Evolutionary conservation across 139 green algal species (phyloP).

Genomic region (Chloropicon primus): DNA sequence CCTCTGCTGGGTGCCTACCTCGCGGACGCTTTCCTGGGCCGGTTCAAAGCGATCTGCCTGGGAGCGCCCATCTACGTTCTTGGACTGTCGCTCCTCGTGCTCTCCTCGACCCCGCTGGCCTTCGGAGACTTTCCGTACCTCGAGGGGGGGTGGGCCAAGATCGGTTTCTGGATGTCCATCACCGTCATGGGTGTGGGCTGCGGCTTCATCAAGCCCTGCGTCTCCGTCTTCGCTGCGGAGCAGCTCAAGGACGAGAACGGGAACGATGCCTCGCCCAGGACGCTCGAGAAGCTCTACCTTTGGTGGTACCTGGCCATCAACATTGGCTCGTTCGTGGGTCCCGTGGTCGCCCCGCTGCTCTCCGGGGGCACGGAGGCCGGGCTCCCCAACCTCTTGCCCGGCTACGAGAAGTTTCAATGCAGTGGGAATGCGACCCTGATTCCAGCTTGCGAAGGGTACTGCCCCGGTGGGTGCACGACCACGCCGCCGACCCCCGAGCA

Average conservation of each 20-base stretch:
- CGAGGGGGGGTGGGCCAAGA: neutral
- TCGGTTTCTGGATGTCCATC: neutral
- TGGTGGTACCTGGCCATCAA: neutral
- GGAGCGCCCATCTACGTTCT: neutral
- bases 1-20: neutral
- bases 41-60: neutral
- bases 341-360: neutral
- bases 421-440: neutral
- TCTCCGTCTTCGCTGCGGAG: neutral
- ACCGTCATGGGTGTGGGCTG: neutral
- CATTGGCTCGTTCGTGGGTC: neutral
- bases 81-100: neutral
- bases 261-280: neutral
- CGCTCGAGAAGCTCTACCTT: neutral
- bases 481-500: neutral
- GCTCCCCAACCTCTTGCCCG: neutral
- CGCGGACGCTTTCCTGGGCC: neutral
- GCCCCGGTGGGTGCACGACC: neutral
- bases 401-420: neutral
- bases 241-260: neutral
- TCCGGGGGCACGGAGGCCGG: neutral
- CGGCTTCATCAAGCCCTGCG: neutral
- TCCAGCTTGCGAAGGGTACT: neutral
- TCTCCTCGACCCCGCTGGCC: neutral
- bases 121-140: neutral